phyloP scores from a whole-genome alignment of 2,329 filamentous ascomycete species.

The Thielaviopsis ethacetica region DNA sequence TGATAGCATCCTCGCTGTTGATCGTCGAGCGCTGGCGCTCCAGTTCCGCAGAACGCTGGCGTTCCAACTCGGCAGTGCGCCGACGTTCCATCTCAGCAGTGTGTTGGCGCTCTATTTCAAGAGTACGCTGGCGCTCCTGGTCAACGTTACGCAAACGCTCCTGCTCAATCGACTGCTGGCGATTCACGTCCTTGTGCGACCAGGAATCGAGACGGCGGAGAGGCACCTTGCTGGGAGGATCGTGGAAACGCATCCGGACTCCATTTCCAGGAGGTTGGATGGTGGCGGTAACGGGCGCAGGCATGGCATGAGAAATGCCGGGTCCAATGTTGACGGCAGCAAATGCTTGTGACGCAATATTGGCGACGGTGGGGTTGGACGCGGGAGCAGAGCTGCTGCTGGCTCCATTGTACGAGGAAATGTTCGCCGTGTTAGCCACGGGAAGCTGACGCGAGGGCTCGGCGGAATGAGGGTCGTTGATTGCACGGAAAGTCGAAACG shows the following conservation, averaged over 20 bases:
- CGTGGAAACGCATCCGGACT: not conserved
- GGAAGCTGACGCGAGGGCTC: conserved; percentile 2
- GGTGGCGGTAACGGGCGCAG: not conserved
- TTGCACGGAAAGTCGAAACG: not conserved
- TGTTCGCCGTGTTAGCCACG: not conserved
- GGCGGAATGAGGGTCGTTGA: conserved; percentile 1
- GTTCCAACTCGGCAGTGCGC: not conserved
- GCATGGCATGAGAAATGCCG: not conserved
- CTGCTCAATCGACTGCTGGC: not conserved
- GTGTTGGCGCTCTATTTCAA: not conserved
- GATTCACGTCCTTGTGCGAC: not conserved
- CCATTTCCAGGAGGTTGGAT: not conserved
- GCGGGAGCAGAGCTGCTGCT: not conserved
- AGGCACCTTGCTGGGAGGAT: not conserved
- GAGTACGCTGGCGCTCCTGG: not conserved
- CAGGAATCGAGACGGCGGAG: not conserved
- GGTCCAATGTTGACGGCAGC: not conserved
- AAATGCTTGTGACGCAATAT: not conserved
- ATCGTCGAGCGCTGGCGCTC: not conserved
- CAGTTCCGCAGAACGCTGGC: not conserved
- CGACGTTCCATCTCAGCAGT: not conserved
- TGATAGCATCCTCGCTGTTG: conserved; percentile 34
- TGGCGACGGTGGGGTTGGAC: not conserved
- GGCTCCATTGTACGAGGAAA: not conserved
- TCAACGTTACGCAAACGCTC: not conserved